Evolutionary conservation across 805 yeast species (phyloP).

Genomic region (Suhomyces tanzawaensis): DNA sequence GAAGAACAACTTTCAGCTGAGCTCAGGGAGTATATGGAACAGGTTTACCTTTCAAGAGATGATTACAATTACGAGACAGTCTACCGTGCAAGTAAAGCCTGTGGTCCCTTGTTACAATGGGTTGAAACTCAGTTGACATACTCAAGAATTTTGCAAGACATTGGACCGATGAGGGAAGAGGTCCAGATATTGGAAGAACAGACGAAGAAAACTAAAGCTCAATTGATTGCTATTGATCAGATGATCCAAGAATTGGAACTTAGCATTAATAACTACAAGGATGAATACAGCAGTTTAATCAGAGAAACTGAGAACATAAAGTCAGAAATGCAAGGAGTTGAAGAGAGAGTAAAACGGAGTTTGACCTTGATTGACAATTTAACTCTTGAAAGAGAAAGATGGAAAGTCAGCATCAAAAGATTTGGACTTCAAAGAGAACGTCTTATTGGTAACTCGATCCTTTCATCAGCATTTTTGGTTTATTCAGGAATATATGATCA

Average conservation of each 20-base stretch:
- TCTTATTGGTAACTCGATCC: constrained; percentile 62
- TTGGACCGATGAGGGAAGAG: constrained; percentile 73
- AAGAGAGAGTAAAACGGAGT: constrained; percentile 61
- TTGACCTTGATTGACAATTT: constrained; percentile 59
- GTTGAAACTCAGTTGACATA: constrained; percentile 85
- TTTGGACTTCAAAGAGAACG: constrained; percentile 46
- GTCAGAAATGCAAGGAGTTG: constrained; percentile 62
- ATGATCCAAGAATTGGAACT: constrained; percentile 75
- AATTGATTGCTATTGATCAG: constrained; percentile 70
- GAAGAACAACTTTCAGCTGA: constrained; percentile 54
- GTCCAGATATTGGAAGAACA: constrained; percentile 58
- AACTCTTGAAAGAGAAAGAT: constrained; percentile 65
- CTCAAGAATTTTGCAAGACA: constrained; percentile 61
- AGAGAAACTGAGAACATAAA: constrained; percentile 77
- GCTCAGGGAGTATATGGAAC: constrained; percentile 55
- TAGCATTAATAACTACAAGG: constrained; percentile 67
- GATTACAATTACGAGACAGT: constrained; percentile 72
- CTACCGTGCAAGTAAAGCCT: constrained; percentile 87
- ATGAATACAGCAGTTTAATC: constrained; percentile 67
- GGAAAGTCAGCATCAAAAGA: constrained; percentile 59
- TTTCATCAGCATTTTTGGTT: constrained; percentile 59
- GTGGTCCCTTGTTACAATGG: constrained; percentile 91
- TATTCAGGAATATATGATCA: constrained; percentile 63
- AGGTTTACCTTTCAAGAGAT: constrained; percentile 56
- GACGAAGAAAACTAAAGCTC: constrained; percentile 60